A percentile compares a stretch with the other conserved stretches of the same genome.
Conservation (phyloP, 805 yeast genomes). For the Lipomyces starkeyi region DNA sequence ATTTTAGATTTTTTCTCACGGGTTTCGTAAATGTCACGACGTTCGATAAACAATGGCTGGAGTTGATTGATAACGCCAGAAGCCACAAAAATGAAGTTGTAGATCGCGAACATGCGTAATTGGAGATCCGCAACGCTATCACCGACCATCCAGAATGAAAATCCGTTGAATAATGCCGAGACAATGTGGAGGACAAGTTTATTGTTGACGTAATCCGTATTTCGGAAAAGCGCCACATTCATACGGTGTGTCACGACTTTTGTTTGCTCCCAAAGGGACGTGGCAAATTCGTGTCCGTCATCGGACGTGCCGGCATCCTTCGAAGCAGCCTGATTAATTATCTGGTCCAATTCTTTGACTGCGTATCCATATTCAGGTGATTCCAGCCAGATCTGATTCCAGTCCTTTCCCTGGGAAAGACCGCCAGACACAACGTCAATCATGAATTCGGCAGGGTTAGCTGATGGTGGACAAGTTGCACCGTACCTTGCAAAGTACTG, state of each 20-base stretch:
- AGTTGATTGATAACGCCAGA: constrained; percentile 65
- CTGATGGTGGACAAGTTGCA: constrained; percentile 68
- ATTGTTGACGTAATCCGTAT: constrained; percentile 64
- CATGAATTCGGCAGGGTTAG: constrained; percentile 92
- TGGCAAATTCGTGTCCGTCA: constrained; percentile 25
- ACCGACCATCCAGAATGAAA: constrained; percentile 67
- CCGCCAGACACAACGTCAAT: constrained; percentile 58
- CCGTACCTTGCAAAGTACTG: constrained; percentile 73
- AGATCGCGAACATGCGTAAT: constrained; percentile 63
- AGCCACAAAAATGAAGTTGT: constrained; percentile 58
- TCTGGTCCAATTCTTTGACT: too few relatives aligned
- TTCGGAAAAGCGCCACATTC: constrained; percentile 58
- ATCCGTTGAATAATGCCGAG: constrained; percentile 67
- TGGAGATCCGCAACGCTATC: constrained; percentile 59
- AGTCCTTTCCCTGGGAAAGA: constrained; percentile 41
- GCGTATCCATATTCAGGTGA: too few relatives aligned
- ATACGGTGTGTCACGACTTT: constrained; percentile 52
- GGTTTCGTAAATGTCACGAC: constrained; percentile 70
- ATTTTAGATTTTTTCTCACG: constrained; percentile 74
- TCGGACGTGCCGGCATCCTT: too few relatives aligned
- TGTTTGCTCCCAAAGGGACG: constrained; percentile 48
- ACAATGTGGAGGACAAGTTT: constrained; percentile 58
- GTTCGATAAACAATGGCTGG: constrained; percentile 60
- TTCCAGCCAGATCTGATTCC: constrained; percentile 55
- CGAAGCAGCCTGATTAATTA: too few relatives aligned